These are phyloP conservation scores for Apiotrichum siamense DNA, from an alignment of 1,284 basidiomycete species.

Conservation along the genomic window DNA sequence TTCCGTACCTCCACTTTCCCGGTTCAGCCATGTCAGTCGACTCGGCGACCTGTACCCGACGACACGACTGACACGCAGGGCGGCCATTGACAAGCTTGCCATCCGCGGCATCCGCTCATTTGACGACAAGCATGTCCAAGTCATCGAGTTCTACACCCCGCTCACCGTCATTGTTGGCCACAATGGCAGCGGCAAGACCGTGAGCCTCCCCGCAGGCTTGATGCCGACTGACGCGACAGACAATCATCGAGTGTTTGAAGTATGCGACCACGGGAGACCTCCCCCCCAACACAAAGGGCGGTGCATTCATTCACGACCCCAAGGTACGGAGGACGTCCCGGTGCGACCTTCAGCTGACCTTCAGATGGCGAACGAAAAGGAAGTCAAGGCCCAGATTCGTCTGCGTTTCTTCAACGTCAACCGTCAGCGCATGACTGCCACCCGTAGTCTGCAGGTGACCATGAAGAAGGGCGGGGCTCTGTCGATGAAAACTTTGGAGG, in stretches of 20 bases:
- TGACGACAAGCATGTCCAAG: constrained; percentile 86
- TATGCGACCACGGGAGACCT: constrained; percentile 98
- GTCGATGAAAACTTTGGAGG: constrained; percentile 97
- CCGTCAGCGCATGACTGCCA: constrained; percentile 80
- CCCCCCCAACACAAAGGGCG: constrained; percentile 94
- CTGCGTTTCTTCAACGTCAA: constrained; percentile 88
- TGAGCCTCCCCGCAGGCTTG: too few species aligned
- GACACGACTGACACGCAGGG: constrained; percentile 53
- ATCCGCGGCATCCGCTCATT: constrained; percentile 70
- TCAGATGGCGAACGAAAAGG: constrained; percentile 92
- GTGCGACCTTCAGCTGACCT: constrained; percentile 2
- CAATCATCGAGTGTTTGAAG: constrained; percentile 98
- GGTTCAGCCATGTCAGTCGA: too few species aligned
- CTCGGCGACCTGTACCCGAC: too few species aligned
- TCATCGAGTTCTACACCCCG: constrained; percentile 96
- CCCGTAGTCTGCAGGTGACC: constrained; percentile 86
- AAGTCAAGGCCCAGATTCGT: constrained; percentile 97
- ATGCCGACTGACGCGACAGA: constrained; percentile 46
- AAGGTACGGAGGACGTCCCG: constrained; percentile 49
- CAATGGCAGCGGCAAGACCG: constrained; percentile 97
- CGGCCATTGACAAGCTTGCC: constrained; percentile 78
- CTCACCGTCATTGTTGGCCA: constrained; percentile 98
- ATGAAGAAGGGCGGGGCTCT: constrained; percentile 80
- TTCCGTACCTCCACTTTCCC: too few species aligned
- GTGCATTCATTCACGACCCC: constrained; percentile 96